These are phyloP conservation scores for Cenococcum geophilum DNA, from an alignment of 495 filamentous ascomycete genomes.

Conservation along the genomic window DNA sequence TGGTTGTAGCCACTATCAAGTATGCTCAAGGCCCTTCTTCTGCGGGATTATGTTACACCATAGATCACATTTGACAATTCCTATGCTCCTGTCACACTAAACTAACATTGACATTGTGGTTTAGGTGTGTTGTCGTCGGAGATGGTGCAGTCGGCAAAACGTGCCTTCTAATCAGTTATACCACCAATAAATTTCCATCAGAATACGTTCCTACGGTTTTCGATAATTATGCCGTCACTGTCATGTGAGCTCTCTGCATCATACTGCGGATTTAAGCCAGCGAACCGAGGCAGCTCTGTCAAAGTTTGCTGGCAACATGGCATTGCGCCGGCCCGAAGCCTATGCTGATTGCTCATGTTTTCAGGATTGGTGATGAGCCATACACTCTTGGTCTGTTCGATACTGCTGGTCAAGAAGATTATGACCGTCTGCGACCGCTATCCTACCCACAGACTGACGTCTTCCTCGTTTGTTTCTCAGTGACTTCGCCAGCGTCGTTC, in stretches of 20 bases:
- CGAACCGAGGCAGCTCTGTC: not conserved
- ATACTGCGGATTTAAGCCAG: not conserved
- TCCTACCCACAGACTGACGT: conserved; percentile 99
- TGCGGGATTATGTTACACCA: not conserved
- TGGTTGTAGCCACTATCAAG: conserved; percentile 29
- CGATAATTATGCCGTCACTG: conserved; percentile 98
- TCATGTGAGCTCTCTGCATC: conserved; percentile 67
- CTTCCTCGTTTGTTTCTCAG: conserved; percentile 97
- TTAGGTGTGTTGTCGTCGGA: conserved; percentile 94
- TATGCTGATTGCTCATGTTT: conserved; percentile 10
- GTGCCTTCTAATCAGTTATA: conserved; percentile 97
- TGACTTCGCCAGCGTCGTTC: conserved; percentile 97
- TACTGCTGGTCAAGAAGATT: conserved; percentile 98
- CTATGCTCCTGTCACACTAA: not conserved
- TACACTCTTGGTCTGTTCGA: conserved; percentile 97
- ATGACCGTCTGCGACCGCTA: conserved; percentile 90
- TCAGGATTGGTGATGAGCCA: conserved; percentile 97
- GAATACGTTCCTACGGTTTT: conserved; percentile 99
- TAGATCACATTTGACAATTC: not conserved
- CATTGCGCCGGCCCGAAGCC: not conserved
- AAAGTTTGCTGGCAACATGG: not conserved
- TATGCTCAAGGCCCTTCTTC: not conserved
- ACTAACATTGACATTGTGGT: conserved; percentile 4
- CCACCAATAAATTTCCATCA: conserved; percentile 98
- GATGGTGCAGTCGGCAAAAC: conserved; percentile 99